Conservation (phyloP, 108 stramenopile species). For the Pseudonitzschia pungens region DNA sequence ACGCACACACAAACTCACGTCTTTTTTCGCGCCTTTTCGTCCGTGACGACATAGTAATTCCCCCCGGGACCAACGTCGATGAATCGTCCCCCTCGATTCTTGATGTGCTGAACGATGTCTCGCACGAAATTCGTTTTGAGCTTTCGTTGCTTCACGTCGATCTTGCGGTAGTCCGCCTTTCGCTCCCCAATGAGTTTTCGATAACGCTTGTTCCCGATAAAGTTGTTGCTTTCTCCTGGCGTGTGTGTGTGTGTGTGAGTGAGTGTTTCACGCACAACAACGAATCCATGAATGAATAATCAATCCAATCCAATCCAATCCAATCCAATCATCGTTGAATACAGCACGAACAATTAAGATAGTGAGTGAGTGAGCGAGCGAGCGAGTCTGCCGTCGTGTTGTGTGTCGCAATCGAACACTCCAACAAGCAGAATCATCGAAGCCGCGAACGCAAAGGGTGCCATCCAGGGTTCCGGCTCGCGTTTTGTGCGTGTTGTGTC, state of each 20-base stretch:
- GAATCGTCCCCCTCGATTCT: slow-evolving; percentile 33
- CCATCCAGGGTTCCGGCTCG: too few species aligned
- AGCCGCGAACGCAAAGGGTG: too few species aligned
- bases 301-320: neutral
- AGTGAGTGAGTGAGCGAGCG: too few species aligned
- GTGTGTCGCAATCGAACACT: too few species aligned
- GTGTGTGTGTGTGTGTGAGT: too few species aligned
- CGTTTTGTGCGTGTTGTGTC: too few species aligned
- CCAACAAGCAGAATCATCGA: too few species aligned
- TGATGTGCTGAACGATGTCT: slow-evolving; percentile 28
- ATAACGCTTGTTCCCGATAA: slow-evolving; percentile 32
- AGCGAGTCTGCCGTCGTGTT: too few species aligned
- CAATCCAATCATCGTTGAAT: too few species aligned
- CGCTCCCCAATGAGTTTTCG: slow-evolving; percentile 28
- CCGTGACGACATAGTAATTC: slow-evolving; percentile 29
- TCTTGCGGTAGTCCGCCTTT: slow-evolving; percentile 31
- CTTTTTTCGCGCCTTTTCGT: slow-evolving; percentile 38
- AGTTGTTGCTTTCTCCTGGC: slow-evolving; percentile 29
- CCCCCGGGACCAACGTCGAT: slow-evolving; percentile 25
- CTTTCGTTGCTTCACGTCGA: slow-evolving; percentile 33
- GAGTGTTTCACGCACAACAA: too few species aligned
- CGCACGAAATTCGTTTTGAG: slow-evolving; percentile 33
- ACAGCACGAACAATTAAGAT: too few species aligned
- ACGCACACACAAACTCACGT: slow-evolving; percentile 25
- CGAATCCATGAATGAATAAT: too few species aligned